Base-by-base conservation (phyloP, 2,329 filamentous ascomycete species). In the Colletotrichum theobromicola region DNA sequence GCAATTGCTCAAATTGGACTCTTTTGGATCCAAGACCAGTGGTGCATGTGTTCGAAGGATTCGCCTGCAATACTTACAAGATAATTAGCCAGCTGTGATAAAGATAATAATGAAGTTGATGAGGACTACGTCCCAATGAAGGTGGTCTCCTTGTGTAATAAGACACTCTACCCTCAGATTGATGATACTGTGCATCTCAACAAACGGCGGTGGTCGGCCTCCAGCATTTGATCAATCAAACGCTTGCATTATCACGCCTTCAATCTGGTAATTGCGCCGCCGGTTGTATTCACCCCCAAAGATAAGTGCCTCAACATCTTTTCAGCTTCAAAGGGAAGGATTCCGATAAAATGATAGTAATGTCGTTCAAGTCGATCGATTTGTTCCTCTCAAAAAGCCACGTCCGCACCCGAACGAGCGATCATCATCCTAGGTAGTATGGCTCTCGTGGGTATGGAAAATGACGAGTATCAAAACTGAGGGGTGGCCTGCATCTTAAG, bases 71-170 rank as follows among this genome's bases (percentile, higher is more conserved):
- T 18, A 4, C 8, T 10, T 5, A 1, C n/a, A 42, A 18, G 18
- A n/a, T n/a, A n/a, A n/a, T n/a, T 42, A 2, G 1, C 18, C 5
- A 42, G n/a, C 4, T 18, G 6, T 46, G 0, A n/a, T 0, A 12
- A 13, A 21, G 9, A 46, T 6, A 46, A 7, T 21, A 2, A n/a
- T n/a, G 10, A 46, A 7, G 3, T 46, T n/a, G 37, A 5, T 46
- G 37, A 46, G 2, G 18, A 46, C 42, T 21, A n/a, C 42, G 18
- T 46, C 37, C 6, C 1, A n/a, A 12, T 46, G 18, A 12, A 32
- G 12, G 42, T 18, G 18, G 5, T 18, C 42, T 18, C 42, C 18
- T 21, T 46, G 42, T 18, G 21, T 46, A 9, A 0, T n/a, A 21
- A 46, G 42, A 46, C 42, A 46, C 7, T 12, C n/a, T 18, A 46